These are phyloP conservation scores for Gigaspora rosea DNA, from an alignment of 192 early-diverging fungal genomes.

Conservation along the genomic window DNA sequence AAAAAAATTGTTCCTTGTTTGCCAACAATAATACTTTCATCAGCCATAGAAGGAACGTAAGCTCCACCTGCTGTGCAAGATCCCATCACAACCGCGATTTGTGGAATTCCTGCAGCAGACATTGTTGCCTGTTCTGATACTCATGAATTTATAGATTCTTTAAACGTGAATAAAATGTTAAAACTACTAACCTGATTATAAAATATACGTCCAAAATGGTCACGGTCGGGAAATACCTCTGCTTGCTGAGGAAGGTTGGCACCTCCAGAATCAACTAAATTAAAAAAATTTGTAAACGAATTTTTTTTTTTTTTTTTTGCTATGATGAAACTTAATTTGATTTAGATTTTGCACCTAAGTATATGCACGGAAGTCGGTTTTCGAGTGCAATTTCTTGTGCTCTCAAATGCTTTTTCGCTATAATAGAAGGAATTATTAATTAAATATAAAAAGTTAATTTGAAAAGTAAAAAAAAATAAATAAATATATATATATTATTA, in stretches of 20 bases:
- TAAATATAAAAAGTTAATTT: neutral
- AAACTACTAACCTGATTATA: slow-evolving; percentile 78
- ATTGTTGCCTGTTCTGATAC: slow-evolving; percentile 51
- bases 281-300: neutral
- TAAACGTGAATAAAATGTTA: neutral
- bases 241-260: slow-evolving; percentile 92
- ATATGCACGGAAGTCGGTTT: slow-evolving; percentile 93
- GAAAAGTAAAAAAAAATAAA: no score
- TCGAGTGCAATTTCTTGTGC: slow-evolving; percentile 96
- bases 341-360: slow-evolving; percentile 54
- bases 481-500: slow-evolving; percentile 24
- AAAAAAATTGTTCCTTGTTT: slow-evolving; percentile 97
- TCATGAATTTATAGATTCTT: no score
- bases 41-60: slow-evolving; percentile 98
- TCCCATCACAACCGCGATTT: slow-evolving; percentile 96
- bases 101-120: slow-evolving; percentile 83
- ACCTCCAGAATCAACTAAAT: slow-evolving; percentile 88
- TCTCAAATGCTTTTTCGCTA: slow-evolving; percentile 95
- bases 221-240: slow-evolving; percentile 94
- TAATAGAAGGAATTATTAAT: slow-evolving; percentile 16
- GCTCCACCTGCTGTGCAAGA: slow-evolving; percentile 97
- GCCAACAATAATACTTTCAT: slow-evolving; percentile 94
- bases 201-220: slow-evolving; percentile 94
- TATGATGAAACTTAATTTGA: neutral
- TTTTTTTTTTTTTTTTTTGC: neutral